phyloP scores from a whole-genome alignment of 345 rosid species.

The Alliaria petiolata region DNA sequence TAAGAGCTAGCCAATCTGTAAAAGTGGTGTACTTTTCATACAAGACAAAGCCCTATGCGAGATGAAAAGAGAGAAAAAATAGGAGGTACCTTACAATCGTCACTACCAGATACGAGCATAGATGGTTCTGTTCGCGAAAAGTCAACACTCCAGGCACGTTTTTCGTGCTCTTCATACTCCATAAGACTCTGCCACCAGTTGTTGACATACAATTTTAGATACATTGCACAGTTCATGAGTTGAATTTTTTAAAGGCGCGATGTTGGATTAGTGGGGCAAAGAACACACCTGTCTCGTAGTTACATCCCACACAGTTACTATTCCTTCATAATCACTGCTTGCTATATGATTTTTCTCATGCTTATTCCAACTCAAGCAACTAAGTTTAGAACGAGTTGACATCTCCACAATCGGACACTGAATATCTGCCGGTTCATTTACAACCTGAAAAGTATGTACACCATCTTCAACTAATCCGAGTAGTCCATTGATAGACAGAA shows the following conservation, averaged over 20 bases:
- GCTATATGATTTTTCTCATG: slow-evolving; percentile 86
- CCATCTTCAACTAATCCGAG: not conserved
- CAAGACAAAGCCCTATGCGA: not conserved
- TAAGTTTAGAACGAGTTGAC: slow-evolving; percentile 93
- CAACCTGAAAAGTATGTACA: slow-evolving; percentile 55
- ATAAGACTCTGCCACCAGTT: slow-evolving; percentile 60
- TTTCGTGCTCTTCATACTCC: slow-evolving; percentile 99
- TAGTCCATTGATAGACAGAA: not conserved
- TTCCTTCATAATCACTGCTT: slow-evolving; percentile 98
- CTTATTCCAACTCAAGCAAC: slow-evolving; percentile 99
- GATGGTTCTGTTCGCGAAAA: slow-evolving; percentile 89
- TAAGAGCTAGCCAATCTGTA: not conserved
- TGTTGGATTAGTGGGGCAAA: not conserved
- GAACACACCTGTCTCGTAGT: slow-evolving; percentile 77
- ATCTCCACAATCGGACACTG: slow-evolving; percentile 94
- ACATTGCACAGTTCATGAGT: not conserved
- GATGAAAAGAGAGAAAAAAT: not conserved
- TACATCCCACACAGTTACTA: slow-evolving; percentile 98
- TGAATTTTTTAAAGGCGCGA: not conserved
- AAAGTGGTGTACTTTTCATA: not conserved
- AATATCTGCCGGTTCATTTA: slow-evolving; percentile 65
- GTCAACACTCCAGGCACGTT: slow-evolving; percentile 99
- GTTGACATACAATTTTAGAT: not conserved
- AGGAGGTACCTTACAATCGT: slow-evolving; percentile 86
- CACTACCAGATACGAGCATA: slow-evolving; percentile 98